phyloP scores from a whole-genome alignment of 1,139 yeast species.

The Scheffersomyces segobiensis region DNA sequence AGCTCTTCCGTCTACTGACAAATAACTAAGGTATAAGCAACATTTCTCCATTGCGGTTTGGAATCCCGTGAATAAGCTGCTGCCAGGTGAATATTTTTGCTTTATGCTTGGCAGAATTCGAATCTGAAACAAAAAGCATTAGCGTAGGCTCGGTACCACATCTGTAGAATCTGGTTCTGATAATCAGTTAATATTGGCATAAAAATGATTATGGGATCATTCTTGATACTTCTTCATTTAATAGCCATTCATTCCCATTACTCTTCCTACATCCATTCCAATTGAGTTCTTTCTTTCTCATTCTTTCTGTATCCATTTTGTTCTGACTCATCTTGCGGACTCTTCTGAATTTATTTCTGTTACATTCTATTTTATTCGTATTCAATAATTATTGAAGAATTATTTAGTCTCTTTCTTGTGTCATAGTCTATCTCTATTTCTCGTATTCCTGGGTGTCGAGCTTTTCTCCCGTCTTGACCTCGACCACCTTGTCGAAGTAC shows the following conservation, averaged over 20 bases:
- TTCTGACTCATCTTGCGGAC: background rate
- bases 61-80: background rate
- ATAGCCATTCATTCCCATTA: background rate
- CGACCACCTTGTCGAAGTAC: conserved; percentile 43
- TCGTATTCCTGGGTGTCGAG: conserved; percentile 8
- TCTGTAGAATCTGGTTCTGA: background rate
- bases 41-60: background rate
- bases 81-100: background rate
- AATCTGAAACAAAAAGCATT: background rate
- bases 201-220: background rate
- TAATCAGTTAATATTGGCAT: background rate
- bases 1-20: background rate
- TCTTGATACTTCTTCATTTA: background rate
- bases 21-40: background rate
- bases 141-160: background rate
- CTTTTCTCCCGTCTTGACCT: conserved; percentile 15
- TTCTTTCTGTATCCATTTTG: background rate
- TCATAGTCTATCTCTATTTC: background rate
- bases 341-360: background rate
- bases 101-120: background rate
- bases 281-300: background rate
- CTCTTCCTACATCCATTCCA: background rate
- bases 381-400: background rate
- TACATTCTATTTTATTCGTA: background rate
- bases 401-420: background rate